Conservation (phyloP, 495 filamentous ascomycete species). For the Geopyxis carbonaria region DNA sequence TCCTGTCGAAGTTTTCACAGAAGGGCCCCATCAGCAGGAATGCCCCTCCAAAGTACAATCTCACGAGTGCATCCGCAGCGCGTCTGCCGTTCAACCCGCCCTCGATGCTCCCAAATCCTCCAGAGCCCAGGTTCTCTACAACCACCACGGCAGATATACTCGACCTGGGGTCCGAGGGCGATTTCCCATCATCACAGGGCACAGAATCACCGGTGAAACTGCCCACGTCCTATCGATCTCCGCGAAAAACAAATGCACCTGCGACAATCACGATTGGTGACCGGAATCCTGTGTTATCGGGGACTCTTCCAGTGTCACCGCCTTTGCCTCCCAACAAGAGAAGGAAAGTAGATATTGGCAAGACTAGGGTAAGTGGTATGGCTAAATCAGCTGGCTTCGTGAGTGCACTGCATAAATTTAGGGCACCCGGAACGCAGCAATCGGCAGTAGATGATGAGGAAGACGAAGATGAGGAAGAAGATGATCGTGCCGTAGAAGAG, state of each 20-base stretch:
- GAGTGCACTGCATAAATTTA: conserved; percentile 53
- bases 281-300: conserved; percentile 43
- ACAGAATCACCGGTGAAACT: too few relatives aligned
- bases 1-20: too few relatives aligned
- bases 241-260: background rate
- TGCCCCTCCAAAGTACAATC: too few relatives aligned
- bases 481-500: conserved; percentile 9
- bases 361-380: conserved; percentile 7
- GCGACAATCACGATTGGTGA: conserved; percentile 84
- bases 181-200: too few relatives aligned
- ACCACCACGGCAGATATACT: too few relatives aligned
- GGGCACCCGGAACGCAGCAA: conserved; percentile 45
- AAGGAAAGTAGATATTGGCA: conserved; percentile 10
- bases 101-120: too few relatives aligned
- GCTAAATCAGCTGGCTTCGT: conserved; percentile 16
- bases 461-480: conserved; percentile 18
- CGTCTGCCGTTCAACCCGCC: too few relatives aligned
- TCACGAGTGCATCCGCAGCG: too few relatives aligned
- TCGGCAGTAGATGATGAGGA: conserved; percentile 27
- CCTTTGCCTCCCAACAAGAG: conserved; percentile 14
- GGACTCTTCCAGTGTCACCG: conserved; percentile 2
- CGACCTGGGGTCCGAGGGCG: too few relatives aligned
- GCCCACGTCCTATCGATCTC: too few relatives aligned
- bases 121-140: too few relatives aligned
- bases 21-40: too few relatives aligned